These are phyloP conservation scores for Eremothecium cymbalariae DNA, from an alignment of 1,139 yeast species.

Conservation along the genomic window DNA sequence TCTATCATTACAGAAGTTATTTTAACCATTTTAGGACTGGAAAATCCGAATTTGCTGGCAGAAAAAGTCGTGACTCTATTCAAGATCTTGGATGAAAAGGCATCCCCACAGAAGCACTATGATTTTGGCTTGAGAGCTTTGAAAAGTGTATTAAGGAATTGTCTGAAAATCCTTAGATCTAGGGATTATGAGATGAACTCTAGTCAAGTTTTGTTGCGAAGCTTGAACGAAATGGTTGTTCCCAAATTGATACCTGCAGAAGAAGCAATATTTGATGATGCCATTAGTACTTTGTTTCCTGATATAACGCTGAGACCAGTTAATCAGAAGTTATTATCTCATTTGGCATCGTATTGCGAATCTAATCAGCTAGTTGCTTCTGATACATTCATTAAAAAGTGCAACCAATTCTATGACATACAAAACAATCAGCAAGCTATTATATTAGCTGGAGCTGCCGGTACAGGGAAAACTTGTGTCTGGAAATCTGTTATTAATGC, in stretches of 20 bases:
- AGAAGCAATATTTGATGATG: conserved; percentile 6
- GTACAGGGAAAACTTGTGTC: conserved; percentile 62
- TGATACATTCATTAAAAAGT: conserved; percentile 46
- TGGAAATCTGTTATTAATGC: conserved; percentile 46
- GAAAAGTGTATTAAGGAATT: conserved; percentile 46
- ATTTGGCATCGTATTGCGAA: conserved; percentile 6
- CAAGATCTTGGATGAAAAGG: conserved; percentile 32
- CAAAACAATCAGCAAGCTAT: conserved; percentile 69
- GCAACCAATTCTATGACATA: conserved; percentile 54
- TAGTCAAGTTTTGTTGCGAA: conserved; percentile 6
- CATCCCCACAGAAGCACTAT: conserved; percentile 62
- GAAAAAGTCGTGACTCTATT: conserved; percentile 50
- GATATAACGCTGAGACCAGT: conserved; percentile 1
- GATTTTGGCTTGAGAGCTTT: conserved; percentile 85
- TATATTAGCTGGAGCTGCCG: conserved; percentile 72
- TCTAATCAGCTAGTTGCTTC: conserved; percentile 17
- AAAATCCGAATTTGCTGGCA: conserved; percentile 42
- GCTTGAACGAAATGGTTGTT: conserved; percentile 9
- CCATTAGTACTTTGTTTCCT: conserved; percentile 4
- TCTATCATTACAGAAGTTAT: conserved; percentile 64
- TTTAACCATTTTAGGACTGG: conserved; percentile 66
- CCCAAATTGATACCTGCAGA: conserved; percentile 10
- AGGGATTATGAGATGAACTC: not conserved
- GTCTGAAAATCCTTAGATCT: conserved; percentile 5
- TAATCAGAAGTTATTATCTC: conserved; percentile 3